Conservation (phyloP, 2,329 filamentous ascomycete species). For the Sporothrix variecibatus region DNA sequence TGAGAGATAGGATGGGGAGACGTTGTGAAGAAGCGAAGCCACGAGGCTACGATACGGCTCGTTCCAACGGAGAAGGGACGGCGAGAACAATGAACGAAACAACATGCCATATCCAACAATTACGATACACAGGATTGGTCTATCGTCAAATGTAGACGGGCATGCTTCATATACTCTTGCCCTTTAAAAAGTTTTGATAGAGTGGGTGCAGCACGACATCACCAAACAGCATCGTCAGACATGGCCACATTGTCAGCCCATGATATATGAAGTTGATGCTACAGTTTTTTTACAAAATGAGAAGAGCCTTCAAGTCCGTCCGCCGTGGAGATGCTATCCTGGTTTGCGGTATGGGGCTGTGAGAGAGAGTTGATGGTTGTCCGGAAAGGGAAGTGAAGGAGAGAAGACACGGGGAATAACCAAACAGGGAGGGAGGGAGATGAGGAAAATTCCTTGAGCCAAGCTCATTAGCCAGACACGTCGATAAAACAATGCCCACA, state of each 20-base stretch:
- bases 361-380: not conserved
- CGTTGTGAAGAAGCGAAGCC: not conserved
- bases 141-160: not conserved
- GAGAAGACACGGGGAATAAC: not conserved
- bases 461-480: slow-evolving; percentile 12
- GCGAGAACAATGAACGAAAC: not conserved
- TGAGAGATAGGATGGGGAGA: not conserved
- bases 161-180: not conserved
- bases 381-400: not conserved
- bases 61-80: not conserved
- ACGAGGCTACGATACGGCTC: not conserved
- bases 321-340: not conserved
- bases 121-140: not conserved
- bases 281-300: too few relatives aligned
- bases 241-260: not conserved
- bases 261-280: not conserved
- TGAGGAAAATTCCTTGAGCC: not conserved
- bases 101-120: not conserved
- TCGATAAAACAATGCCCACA: slow-evolving; percentile 11
- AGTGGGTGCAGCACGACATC: not conserved
- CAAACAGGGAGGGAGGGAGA: not conserved
- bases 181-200: not conserved
- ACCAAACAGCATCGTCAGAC: not conserved
- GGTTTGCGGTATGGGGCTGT: not conserved
- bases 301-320: not conserved